These are phyloP conservation scores for Populus pruinosa DNA, from an alignment of 345 rosid genomes.

Conservation along the genomic window DNA sequence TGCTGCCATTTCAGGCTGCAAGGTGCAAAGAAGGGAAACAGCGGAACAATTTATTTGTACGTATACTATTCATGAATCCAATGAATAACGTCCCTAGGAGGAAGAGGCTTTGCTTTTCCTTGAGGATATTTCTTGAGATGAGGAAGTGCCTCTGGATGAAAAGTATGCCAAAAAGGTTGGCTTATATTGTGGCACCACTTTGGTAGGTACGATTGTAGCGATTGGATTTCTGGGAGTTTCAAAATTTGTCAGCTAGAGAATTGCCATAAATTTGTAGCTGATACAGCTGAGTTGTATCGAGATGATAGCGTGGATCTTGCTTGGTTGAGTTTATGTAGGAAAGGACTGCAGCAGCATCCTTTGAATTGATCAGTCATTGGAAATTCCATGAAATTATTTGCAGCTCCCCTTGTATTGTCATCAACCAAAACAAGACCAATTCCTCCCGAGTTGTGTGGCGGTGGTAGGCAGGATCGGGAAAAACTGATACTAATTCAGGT, in stretches of 20 bases:
- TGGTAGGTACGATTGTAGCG: constrained; percentile 61
- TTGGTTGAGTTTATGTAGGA: constrained; percentile 63
- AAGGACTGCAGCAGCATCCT: constrained; percentile 45
- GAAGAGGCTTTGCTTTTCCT: constrained; percentile 49
- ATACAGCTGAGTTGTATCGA: not conserved
- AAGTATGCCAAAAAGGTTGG: constrained; percentile 66
- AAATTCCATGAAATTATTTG: constrained; percentile 42
- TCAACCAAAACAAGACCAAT: constrained; percentile 50
- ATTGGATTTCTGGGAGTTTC: constrained; percentile 51
- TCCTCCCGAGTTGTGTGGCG: constrained; percentile 88
- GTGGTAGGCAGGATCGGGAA: constrained; percentile 54
- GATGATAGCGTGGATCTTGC: constrained; percentile 24
- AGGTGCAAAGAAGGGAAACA: constrained; percentile 19
- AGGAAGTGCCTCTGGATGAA: constrained; percentile 79
- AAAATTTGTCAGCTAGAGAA: not conserved
- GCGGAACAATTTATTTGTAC: not conserved
- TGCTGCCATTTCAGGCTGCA: constrained; percentile 80
- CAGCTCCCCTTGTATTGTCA: constrained; percentile 40
- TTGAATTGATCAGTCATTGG: constrained; percentile 46
- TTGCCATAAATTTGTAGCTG: not conserved
- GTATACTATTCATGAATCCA: not conserved
- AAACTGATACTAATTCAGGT: constrained; percentile 67
- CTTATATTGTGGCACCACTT: constrained; percentile 38
- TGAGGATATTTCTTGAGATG: constrained; percentile 57
- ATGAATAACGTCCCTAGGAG: not conserved